Evolutionary conservation across 441 rosid species (phyloP).

Genomic region (Corymbia calophylla): DNA sequence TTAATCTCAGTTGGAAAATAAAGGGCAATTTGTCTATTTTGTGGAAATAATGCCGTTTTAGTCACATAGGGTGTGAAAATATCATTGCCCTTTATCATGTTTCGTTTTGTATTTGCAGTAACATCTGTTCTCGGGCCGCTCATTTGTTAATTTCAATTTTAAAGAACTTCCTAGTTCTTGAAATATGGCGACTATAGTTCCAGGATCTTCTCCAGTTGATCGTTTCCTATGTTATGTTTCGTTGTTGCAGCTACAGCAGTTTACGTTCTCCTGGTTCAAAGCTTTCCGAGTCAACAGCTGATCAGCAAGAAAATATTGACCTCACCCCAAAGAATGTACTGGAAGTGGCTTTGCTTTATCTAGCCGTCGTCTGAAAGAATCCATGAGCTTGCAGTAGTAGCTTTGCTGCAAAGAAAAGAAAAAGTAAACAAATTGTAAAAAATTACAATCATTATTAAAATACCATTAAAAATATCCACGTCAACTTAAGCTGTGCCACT

Average conservation of each 20-base stretch:
- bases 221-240: slow-evolving; percentile 8
- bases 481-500: too few relatives aligned
- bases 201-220: background rate
- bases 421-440: too few relatives aligned
- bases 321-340: slow-evolving; percentile 97
- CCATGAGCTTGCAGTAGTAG: background rate
- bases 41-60: background rate
- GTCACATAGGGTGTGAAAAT: background rate
- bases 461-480: too few relatives aligned
- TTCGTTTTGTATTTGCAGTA: background rate
- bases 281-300: slow-evolving; percentile 59
- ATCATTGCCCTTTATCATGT: background rate
- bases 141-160: background rate
- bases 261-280: slow-evolving; percentile 76
- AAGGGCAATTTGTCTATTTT: background rate
- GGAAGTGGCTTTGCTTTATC: slow-evolving; percentile 34
- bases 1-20: background rate
- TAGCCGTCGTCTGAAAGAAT: background rate
- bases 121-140: background rate
- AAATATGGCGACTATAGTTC: background rate
- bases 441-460: too few relatives aligned
- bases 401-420: background rate
- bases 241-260: slow-evolving; percentile 53
- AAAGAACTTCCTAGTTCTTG: background rate
- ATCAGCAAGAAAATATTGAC: slow-evolving; percentile 68